phyloP scores from a whole-genome alignment of 108 stramenopile genomes.

The Stephanodiscus minutulus region DNA sequence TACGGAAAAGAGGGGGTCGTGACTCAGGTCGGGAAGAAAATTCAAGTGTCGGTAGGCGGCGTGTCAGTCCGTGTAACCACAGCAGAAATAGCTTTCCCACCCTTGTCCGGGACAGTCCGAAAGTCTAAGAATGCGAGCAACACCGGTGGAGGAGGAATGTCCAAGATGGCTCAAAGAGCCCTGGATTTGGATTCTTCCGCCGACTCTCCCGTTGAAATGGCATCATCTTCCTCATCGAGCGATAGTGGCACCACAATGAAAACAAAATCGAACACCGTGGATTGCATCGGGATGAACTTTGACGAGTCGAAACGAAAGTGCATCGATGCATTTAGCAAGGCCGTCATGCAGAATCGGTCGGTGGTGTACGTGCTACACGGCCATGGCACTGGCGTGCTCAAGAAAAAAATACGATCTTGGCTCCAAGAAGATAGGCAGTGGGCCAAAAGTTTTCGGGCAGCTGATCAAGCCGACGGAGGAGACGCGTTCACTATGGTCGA shows the following conservation, averaged over 20 bases:
- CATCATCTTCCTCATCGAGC: constrained; percentile 10
- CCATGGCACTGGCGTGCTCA: constrained; percentile 82
- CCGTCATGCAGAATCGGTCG: constrained; percentile 49
- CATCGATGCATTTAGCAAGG: constrained; percentile 58
- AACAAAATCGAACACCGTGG: constrained; percentile 83
- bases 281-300: constrained; percentile 81
- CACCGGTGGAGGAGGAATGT: constrained; percentile 22
- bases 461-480: constrained; percentile 81
- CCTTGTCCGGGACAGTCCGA: not conserved
- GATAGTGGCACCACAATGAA: constrained; percentile 53
- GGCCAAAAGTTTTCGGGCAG: constrained; percentile 65
- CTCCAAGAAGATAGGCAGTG: constrained; percentile 53
- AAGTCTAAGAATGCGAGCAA: not conserved
- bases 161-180: constrained; percentile 69
- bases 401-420: constrained; percentile 74
- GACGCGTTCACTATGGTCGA: constrained; percentile 83
- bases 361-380: constrained; percentile 79
- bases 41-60: constrained; percentile 68
- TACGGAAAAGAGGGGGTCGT: constrained; percentile 71
- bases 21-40: constrained; percentile 55
- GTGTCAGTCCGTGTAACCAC: constrained; percentile 61
- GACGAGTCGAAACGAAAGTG: constrained; percentile 74
- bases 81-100: constrained; percentile 67
- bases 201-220: constrained; percentile 19
- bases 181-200: constrained; percentile 51